Base-by-base conservation (phyloP, 208 protist species). In the Balamuthia mandrillaris region DNA sequence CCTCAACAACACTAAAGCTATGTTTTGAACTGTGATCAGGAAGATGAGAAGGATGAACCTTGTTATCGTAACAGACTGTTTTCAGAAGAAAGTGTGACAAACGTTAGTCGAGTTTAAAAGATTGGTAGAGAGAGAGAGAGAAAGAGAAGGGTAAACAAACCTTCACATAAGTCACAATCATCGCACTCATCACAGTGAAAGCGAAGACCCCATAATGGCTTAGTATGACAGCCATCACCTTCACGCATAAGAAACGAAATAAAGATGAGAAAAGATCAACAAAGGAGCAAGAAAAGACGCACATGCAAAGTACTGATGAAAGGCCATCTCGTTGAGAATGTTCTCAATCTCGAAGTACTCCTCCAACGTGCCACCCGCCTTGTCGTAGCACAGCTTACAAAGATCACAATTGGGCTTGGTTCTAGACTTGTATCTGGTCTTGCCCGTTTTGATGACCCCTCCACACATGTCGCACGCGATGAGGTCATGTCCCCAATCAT, bases 91-190 rank as follows among this genome's bases (percentile, higher is more conserved):
- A 35, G 35, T 3, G 0, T 1, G 18, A 41, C 24, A n/a, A 63
- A 45, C 68, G 6, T 54, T 33, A 7, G 3, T 3, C 27, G 9
- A n/a, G 56, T 24, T 0, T 5, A 56, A 56, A 16, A 35, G 35
- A 79, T 7, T 3, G 18, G 14, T 1, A 6, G n/a, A 56, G 0
- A n/a, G n/a, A 45, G n/a, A 24, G 4, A 16, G 56, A 31, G 66
- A 3, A 29, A 6, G 29, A 3, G 72, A 81, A 61, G 24, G 33
- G 72, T 56, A 61, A 21, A 18, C 18, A 10, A 41, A 83, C 77
- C 3, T 27, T 90, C 87, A 70, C 85, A 90, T 10, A 90, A n/a
- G 49, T 89, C 85, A 56, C 60, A 89, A 33, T 90, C 88, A 56
- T 78, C 79, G 60, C 88, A 90, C 31, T 88, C 39, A 9, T 27